Base-by-base conservation (phyloP, 2,329 filamentous ascomycete genomes). In the Thelonectria discophora region DNA sequence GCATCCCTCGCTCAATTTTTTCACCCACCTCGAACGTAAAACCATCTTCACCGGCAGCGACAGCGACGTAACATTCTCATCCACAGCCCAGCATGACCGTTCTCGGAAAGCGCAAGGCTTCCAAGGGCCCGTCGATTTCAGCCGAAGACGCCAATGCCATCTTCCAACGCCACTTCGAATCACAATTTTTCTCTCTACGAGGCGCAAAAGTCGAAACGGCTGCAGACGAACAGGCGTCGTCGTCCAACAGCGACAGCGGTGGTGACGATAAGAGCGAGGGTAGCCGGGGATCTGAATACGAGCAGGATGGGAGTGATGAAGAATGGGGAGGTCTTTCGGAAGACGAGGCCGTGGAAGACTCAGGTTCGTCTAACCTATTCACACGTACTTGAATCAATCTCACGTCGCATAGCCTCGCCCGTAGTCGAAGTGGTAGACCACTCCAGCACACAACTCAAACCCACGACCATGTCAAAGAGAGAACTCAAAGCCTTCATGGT, bases 81-180 rank as follows among this genome's bases (percentile, higher is more conserved):
- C 39, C 18, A 20, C 39, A 9, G 5, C 30, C 42, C 55, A 20
- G 40, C 34, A 84, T 84, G 82, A 71, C 79, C 34, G 74, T 78
- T 42, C 73, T 84, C 20, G 81, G 83, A 40, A 86, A 86, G 70
- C 80, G 83, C 62, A 86, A 85, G 67, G 72, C 76, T 24, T 62
- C 49, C 6, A 58, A 72, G 12, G 70, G 69, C 34, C 69, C 73
- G 4, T 60, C 70, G 2, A 55, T 75, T 21, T 77, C 74, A 1
- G 75, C 79, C 42, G 80, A 86, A 65, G 84, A 88, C 60, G 83
- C 90, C 12, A 88, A 92, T 69, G 92, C 90, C 58, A 85, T 94
- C 60, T 92, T 99, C 72, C 88, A 89, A 60, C 87, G 87, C 69
- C 90, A 94, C 74, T 98, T 98, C 74, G 95, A 97, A 78, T 87